phyloP scores from a whole-genome alignment of 1,284 basidiomycete species.

The Trichosporon inkin region DNA sequence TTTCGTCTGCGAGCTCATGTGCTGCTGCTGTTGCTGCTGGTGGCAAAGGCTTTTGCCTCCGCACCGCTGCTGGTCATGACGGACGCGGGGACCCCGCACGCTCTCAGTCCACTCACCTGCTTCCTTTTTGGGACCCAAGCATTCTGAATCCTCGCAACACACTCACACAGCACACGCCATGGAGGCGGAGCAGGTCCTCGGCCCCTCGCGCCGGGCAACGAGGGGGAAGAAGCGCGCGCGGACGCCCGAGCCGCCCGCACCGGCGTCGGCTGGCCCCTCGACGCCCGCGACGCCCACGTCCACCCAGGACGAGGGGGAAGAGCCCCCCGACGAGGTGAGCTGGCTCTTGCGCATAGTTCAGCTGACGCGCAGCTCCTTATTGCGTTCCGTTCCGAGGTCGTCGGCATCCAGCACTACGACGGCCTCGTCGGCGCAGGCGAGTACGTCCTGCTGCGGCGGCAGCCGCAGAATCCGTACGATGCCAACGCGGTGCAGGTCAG shows the following conservation, averaged over 20 bases:
- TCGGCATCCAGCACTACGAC: slow-evolving; percentile 77
- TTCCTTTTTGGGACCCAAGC: background rate
- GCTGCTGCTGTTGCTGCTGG: background rate
- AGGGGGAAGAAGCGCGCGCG: slow-evolving; percentile 8
- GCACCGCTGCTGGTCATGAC: background rate
- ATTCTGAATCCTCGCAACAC: background rate
- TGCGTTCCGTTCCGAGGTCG: slow-evolving; percentile 60
- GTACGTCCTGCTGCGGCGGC: slow-evolving; percentile 65
- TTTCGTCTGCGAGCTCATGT: too few relatives aligned
- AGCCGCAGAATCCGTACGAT: slow-evolving; percentile 67
- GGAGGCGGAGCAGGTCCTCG: slow-evolving; percentile 5
- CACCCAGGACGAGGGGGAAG: slow-evolving; percentile 18
- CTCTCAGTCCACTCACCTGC: background rate
- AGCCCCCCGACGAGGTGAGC: slow-evolving; percentile 31
- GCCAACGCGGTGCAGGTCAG: slow-evolving; percentile 51
- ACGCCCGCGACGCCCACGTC: background rate
- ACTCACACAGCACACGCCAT: background rate
- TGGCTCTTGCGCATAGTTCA: background rate
- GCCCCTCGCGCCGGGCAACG: background rate
- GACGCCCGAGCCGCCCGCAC: background rate
- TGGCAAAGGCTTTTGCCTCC: slow-evolving; percentile 1
- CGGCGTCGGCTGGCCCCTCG: background rate
- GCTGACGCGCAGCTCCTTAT: slow-evolving; percentile 61
- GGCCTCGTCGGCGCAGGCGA: slow-evolving; percentile 73
- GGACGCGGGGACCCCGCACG: background rate